Percentiles rank a stretch among this genome's conserved stretches.
phyloP scores from a whole-genome alignment of 164 flowering plant genomes.

The Kalanchoe fedtschenkoi region DNA sequence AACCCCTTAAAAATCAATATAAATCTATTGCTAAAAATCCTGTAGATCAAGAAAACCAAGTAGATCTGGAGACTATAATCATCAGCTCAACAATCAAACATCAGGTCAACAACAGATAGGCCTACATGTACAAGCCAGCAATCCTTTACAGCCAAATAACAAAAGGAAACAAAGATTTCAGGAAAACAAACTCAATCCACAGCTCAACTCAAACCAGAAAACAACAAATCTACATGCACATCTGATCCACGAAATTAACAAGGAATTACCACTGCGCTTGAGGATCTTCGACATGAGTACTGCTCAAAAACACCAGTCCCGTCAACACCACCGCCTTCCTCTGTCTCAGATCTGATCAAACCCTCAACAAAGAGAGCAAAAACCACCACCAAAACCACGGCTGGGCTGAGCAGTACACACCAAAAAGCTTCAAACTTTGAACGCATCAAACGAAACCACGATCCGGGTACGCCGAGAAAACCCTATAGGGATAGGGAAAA shows the following conservation, averaged over 20 bases:
- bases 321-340: background rate
- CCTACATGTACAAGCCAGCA: background rate
- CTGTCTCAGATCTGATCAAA: background rate
- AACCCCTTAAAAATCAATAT: too few species aligned
- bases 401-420: background rate
- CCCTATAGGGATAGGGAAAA: background rate
- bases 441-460: background rate
- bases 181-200: background rate
- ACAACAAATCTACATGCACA: background rate
- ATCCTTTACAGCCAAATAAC: background rate
- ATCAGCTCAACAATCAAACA: background rate
- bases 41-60: too few species aligned
- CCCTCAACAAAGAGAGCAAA: conserved; percentile 4
- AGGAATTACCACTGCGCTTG: background rate
- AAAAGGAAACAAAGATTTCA: too few species aligned
- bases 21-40: too few species aligned
- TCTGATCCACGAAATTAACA: too few species aligned
- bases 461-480: background rate
- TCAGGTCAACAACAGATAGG: background rate
- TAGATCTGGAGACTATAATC: too few species aligned
- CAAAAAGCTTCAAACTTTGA: background rate
- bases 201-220: background rate
- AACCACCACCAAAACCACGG: background rate
- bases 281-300: conserved; percentile 5
- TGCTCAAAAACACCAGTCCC: background rate